These are phyloP conservation scores for Lasiodiplodia sp. DNA, from an alignment of 2,329 filamentous ascomycete species.

Conservation along the genomic window DNA sequence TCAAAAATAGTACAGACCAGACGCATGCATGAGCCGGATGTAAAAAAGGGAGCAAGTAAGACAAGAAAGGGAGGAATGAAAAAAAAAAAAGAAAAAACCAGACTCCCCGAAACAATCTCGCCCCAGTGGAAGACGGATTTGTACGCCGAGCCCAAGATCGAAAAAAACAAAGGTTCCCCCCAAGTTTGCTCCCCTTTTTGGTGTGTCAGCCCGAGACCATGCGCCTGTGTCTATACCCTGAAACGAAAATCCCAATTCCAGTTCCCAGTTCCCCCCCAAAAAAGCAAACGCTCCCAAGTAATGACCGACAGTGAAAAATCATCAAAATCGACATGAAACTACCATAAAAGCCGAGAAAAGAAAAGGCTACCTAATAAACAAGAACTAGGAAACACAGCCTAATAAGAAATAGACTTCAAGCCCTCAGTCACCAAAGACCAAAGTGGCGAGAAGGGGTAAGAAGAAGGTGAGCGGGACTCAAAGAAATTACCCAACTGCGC, in stretches of 20 bases:
- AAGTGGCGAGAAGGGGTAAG: neutral
- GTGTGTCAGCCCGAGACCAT: neutral
- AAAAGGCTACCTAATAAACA: neutral
- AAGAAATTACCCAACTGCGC: neutral
- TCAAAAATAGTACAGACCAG: neutral
- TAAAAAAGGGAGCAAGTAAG: neutral
- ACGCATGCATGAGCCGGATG: neutral
- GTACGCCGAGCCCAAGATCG: conserved; percentile 15
- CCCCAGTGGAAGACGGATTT: neutral
- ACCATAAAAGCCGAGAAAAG: conserved; percentile 1
- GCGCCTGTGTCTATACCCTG: conserved; percentile 14
- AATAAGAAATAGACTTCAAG: conserved; percentile 11
- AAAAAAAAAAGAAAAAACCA: neutral
- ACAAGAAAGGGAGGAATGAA: neutral
- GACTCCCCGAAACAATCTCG: neutral
- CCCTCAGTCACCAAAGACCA: neutral
- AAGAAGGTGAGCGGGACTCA: conserved; percentile 8
- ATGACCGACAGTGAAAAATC: conserved; percentile 4
- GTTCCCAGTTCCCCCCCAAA: neutral
- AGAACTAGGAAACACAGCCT: neutral
- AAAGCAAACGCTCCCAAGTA: conserved; percentile 1
- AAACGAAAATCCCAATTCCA: neutral
- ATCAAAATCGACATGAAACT: neutral
- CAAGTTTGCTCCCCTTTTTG: neutral
- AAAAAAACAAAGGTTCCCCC: neutral